Evolutionary conservation across 2,329 filamentous ascomycete species (phyloP).

Genomic region (Aureobasidium vineae): DNA sequence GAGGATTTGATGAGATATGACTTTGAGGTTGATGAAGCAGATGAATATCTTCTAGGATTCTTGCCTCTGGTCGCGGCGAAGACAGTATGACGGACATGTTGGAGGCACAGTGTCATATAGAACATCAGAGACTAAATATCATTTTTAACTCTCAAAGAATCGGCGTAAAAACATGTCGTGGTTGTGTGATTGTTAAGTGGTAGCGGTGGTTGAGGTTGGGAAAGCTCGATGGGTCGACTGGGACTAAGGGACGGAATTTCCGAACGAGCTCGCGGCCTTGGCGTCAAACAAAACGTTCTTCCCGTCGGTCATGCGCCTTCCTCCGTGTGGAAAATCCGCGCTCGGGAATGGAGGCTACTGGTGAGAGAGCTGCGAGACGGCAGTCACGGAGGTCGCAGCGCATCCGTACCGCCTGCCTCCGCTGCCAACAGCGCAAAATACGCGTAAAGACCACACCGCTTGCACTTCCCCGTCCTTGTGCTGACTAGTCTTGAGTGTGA

Average conservation of each 20-base stretch:
- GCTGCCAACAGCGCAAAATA: constrained; percentile 18
- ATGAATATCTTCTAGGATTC: constrained; percentile 34
- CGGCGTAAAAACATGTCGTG: background rate
- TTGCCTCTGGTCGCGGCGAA: background rate
- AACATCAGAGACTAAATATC: too few species aligned
- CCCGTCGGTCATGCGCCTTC: background rate
- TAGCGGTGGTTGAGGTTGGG: background rate
- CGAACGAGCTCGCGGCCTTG: too few species aligned
- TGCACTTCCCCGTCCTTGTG: background rate
- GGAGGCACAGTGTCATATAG: too few species aligned
- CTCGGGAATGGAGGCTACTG: background rate
- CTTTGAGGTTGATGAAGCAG: constrained; percentile 51
- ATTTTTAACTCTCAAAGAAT: too few species aligned
- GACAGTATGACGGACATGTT: background rate
- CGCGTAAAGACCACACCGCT: background rate
- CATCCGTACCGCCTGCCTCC: constrained; percentile 8
- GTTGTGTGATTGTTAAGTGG: background rate
- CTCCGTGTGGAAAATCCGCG: background rate
- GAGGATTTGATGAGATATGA: constrained; percentile 56
- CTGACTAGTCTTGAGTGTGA: constrained; percentile 4
- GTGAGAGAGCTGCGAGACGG: background rate
- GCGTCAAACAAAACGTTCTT: background rate
- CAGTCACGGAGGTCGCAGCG: constrained; percentile 7
- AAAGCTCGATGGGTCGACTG: background rate
- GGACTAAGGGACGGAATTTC: too few species aligned